Percentiles rank a stretch among this genome's conserved stretches.
phyloP scores from a whole-genome alignment of 2,329 filamentous ascomycete genomes.

The Ophiostoma perfectum region DNA sequence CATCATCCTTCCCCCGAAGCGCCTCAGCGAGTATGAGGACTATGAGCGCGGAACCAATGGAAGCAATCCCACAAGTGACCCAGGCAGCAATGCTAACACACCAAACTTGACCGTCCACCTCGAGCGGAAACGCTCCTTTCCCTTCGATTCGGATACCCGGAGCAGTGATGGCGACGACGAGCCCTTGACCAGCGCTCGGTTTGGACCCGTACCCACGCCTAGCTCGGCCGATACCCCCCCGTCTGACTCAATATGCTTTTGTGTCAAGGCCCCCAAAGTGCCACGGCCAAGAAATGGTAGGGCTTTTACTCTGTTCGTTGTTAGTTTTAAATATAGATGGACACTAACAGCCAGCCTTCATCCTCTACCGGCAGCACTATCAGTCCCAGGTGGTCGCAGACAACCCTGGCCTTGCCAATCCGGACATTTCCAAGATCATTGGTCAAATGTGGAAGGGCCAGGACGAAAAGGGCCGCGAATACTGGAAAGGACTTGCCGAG shows the following conservation, averaged over 20 bases:
- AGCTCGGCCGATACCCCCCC: background rate
- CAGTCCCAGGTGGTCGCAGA: slow-evolving; percentile 75
- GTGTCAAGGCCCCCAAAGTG: slow-evolving; percentile 52
- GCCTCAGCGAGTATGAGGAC: slow-evolving; percentile 9
- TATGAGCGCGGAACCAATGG: background rate
- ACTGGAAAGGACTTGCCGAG: slow-evolving; percentile 86
- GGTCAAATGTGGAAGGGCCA: slow-evolving; percentile 86
- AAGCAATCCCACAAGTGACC: background rate
- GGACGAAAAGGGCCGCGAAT: slow-evolving; percentile 65
- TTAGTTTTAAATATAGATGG: background rate
- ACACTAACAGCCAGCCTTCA: slow-evolving; percentile 60
- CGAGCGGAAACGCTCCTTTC: slow-evolving; percentile 11
- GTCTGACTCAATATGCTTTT: slow-evolving; percentile 50
- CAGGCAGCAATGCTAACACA: background rate
- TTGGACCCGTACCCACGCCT: background rate
- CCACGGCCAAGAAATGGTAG: slow-evolving; percentile 56
- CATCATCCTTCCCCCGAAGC: slow-evolving; percentile 4
- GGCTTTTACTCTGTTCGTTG: slow-evolving; percentile 29
- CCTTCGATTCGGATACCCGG: background rate
- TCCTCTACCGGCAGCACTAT: slow-evolving; percentile 90
- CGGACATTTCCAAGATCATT: slow-evolving; percentile 95
- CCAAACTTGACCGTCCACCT: background rate
- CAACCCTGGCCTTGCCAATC: slow-evolving; percentile 87
- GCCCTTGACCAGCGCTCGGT: background rate
- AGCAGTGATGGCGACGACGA: slow-evolving; percentile 24